These are phyloP conservation scores for Orbilia ellipsospora DNA, from an alignment of 2,329 filamentous ascomycete species.

Conservation along the genomic window DNA sequence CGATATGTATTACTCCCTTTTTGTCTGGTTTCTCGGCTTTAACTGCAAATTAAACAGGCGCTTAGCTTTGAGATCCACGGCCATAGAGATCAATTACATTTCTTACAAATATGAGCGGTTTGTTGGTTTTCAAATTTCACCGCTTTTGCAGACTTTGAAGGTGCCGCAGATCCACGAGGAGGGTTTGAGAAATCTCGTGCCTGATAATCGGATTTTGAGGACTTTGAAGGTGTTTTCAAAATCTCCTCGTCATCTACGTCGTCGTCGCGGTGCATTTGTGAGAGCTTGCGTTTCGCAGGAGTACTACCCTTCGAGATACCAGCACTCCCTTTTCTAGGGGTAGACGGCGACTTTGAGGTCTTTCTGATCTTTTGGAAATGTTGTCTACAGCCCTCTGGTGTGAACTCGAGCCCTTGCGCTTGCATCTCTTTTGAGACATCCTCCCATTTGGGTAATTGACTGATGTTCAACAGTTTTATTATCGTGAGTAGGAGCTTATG, in stretches of 20 bases:
- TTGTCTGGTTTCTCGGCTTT: slow-evolving; percentile 52
- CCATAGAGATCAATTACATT: slow-evolving; percentile 4
- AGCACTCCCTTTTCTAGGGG: slow-evolving; percentile 30
- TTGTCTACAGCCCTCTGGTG: slow-evolving; percentile 57
- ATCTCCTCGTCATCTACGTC: slow-evolving; percentile 41
- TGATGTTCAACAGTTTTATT: slow-evolving; percentile 56
- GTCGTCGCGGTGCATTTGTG: slow-evolving; percentile 15
- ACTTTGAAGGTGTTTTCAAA: slow-evolving; percentile 40
- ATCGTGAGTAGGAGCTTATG: slow-evolving; percentile 56
- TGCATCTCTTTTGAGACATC: slow-evolving; percentile 56
- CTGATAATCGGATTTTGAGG: slow-evolving; percentile 9
- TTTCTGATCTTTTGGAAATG: slow-evolving; percentile 57
- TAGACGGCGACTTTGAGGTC: slow-evolving; percentile 23
- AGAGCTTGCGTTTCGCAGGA: slow-evolving; percentile 34
- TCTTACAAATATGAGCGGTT: slow-evolving; percentile 11
- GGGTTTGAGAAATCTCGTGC: not conserved
- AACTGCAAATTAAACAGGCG: slow-evolving; percentile 7
- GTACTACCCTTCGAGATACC: slow-evolving; percentile 26
- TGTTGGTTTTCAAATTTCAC: not conserved
- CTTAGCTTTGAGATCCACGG: too few relatives aligned
- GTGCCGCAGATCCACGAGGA: not conserved
- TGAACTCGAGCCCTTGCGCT: slow-evolving; percentile 52
- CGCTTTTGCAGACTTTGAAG: not conserved
- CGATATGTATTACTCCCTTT: slow-evolving; percentile 51
- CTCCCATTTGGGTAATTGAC: slow-evolving; percentile 56